Base-by-base conservation (phyloP, 2,329 filamentous ascomycete species). In the Sarocladiaceae sp. region DNA sequence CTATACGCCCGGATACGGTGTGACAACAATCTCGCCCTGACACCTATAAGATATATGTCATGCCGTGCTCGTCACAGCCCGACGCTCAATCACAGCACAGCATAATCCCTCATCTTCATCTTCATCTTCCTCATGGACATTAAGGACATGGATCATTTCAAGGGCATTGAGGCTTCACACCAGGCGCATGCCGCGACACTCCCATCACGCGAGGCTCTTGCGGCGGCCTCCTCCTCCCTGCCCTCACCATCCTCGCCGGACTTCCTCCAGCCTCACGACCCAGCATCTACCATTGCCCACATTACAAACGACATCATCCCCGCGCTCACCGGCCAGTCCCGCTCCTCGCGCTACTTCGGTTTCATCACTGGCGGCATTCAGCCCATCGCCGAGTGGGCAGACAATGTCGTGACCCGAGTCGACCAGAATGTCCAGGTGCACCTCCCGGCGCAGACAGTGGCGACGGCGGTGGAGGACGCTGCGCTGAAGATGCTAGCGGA, bases 401-500 rank as follows among this genome's bases (percentile, higher is more conserved):
- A 96, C 60, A 85, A 88, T 51, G 65, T 95, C n/a, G 88, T 91
- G 48, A 82, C 82, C 4, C 75, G 78, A 7, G 76, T 83, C 48
- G 90, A 96, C 59, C 88, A 95, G 59, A 95, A 90, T 61, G 82
- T 89, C 4, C 76, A 83, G 47, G 86, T 95, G 1, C 89, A 96
- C 60, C 69, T 95, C 1, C 83, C 88, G 0, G 68, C 71, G 16
- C 85, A 95, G 60, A 85, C 81, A 0, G 73, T 90, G 23, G 76
- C 80, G 16, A 94, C 88, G 0, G 76, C 81, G 19, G 74, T 96
- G 9, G 90, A 96, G 61, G 80, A 83, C 50, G 71, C 73, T 12
- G 80, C 90, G 0, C 64, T 95, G 43, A 64, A 69, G 15, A 78
- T 95, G 68, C 64, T 95, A 4, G 68, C 79, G 39, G 73, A 83